Base-by-base conservation (phyloP, 176 grass and related monocot species). In the Puccinellia tenuiflora region DNA sequence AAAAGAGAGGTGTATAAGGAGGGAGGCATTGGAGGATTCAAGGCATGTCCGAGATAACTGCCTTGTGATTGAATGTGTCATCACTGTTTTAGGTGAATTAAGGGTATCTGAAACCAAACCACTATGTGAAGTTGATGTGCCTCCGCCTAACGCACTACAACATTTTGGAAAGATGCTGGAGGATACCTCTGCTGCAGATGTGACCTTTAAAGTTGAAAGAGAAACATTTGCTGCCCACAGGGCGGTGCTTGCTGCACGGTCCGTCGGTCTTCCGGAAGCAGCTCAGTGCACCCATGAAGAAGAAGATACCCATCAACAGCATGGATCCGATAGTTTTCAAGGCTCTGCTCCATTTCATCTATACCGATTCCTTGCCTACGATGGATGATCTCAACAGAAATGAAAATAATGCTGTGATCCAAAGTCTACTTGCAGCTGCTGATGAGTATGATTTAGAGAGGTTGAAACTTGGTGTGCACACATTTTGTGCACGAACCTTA, bases 291-390 rank as follows among this genome's bases (percentile, higher is more conserved):
- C 13, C 55, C 35, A 39, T 65, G 77, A 50, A 40, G 3, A 71
- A 91, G 1, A 26, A 65, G n/a, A 68, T 88, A 18, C 28, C 45
- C 55, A 79, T 92, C 18, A 7, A 68, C 6, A 55, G 39, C 65
- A 51, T 92, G 90, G 30, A 84, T 22, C 62, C 86, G 3, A 0
- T 2, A 20, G 86, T 86, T 42, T 91, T 88, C 35, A 75, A 78
- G 62, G 67, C 73, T 24, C 40, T 92, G 47, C 86, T 89, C 48
- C 62, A 86, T 48, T 85, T 78, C 75, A 60, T 85, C 39, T 85
- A 91, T 50, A 79, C 80, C 15, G 85, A 91, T 55, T 57, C 76
- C 0, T 18, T 87, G 33, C 66, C 80, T 29, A 10, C 16, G 3
- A 40, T 84, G 37, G 48, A 80, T 4, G 75, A 71, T 48, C 67